These are phyloP conservation scores for Naganishia vaughanmartiniae DNA, from an alignment of 768 basidiomycete species.

Conservation along the genomic window DNA sequence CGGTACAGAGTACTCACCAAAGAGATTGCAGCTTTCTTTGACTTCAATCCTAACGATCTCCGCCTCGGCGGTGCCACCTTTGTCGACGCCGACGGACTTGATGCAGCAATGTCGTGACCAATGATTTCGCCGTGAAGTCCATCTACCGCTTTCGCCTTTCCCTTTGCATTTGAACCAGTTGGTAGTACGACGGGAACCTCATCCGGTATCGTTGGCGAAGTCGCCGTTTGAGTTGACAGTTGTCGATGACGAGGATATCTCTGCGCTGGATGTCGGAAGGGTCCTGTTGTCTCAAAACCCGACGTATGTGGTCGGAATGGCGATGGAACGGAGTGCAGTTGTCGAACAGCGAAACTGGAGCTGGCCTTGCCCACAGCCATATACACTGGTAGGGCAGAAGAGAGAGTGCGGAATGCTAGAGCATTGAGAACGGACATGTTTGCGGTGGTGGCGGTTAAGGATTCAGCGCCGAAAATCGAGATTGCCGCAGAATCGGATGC, in stretches of 20 bases:
- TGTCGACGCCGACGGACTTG: conserved; percentile 20
- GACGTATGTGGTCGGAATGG: background rate
- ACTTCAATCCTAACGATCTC: conserved; percentile 37
- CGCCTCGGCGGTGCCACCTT: conserved; percentile 20
- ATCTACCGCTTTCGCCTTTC: conserved; percentile 34
- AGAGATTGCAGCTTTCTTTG: conserved; percentile 52
- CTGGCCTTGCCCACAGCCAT: background rate
- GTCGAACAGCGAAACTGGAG: background rate
- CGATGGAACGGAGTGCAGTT: background rate
- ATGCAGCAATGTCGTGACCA: conserved; percentile 2
- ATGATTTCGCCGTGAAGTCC: conserved; percentile 18
- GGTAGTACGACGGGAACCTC: conserved; percentile 24
- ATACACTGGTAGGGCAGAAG: background rate
- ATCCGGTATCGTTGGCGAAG: conserved; percentile 1
- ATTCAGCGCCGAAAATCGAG: no score
- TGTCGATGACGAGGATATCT: conserved; percentile 19
- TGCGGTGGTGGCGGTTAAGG: background rate
- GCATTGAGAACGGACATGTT: conserved; percentile 8
- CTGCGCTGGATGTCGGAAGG: conserved; percentile 1
- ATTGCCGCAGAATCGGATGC: no score
- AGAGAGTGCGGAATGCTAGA: background rate
- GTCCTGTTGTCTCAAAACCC: background rate
- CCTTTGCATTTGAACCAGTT: conserved; percentile 22
- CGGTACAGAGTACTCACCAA: conserved; percentile 43
- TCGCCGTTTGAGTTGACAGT: conserved; percentile 12